Percentiles rank a stretch among this genome's conserved stretches.
Evolutionary conservation across 805 yeast genomes (phyloP).

Genomic region (Vanderwaltozyma polyspora): DNA sequence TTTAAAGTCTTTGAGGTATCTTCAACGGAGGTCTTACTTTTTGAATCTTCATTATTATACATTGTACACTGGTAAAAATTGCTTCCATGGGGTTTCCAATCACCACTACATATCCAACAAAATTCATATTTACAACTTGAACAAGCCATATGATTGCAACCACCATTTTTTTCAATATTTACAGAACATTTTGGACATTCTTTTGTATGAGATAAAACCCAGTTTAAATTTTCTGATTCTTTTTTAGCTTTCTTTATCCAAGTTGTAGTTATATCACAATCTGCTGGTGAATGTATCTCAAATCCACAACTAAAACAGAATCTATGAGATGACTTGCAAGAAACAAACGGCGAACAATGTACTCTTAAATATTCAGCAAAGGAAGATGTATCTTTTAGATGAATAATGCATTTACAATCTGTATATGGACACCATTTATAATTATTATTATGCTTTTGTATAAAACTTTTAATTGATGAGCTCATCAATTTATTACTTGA

Average conservation of each 20-base stretch:
- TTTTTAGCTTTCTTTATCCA: constrained; percentile 79
- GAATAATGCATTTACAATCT: constrained; percentile 56
- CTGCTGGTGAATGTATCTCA: constrained; percentile 77
- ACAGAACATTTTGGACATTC: constrained; percentile 75
- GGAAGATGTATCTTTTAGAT: constrained; percentile 25
- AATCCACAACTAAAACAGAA: constrained; percentile 71
- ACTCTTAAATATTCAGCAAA: constrained; percentile 18
- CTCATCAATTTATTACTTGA: constrained; percentile 23
- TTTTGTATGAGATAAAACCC: constrained; percentile 80
- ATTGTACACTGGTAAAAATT: constrained; percentile 58
- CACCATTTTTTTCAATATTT: constrained; percentile 85
- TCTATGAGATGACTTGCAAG: constrained; percentile 52
- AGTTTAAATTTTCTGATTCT: constrained; percentile 78
- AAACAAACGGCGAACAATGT: constrained; percentile 49
- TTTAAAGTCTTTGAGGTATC: constrained; percentile 33
- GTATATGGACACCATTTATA: constrained; percentile 79
- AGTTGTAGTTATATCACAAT: constrained; percentile 52
- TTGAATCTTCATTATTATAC: constrained; percentile 35
- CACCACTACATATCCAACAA: constrained; percentile 85
- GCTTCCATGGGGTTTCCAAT: constrained; percentile 62
- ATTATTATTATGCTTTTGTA: constrained; percentile 37
- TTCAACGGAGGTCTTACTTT: constrained; percentile 16
- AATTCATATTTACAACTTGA: constrained; percentile 65
- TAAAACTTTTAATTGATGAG: constrained; percentile 36
- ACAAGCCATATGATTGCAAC: constrained; percentile 95